Percentiles rank a stretch among this genome's conserved stretches.
phyloP scores from a whole-genome alignment of 2,329 filamentous ascomycete species.

The Lachnellula occidentalis region DNA sequence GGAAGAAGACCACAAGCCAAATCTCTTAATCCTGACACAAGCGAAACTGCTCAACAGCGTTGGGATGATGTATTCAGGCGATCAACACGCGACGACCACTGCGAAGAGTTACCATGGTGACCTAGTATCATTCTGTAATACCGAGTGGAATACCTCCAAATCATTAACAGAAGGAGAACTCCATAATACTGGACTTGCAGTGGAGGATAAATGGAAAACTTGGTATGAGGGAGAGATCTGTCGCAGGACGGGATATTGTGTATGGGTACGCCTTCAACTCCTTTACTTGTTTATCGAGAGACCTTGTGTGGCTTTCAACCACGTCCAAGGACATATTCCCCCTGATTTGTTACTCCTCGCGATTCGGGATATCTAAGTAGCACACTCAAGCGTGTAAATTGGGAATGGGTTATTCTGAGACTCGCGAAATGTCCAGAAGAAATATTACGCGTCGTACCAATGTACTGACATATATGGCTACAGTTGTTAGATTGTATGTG shows the following conservation, averaged over 20 bases:
- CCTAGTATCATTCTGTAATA: slow-evolving; percentile 23
- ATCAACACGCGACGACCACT: slow-evolving; percentile 11
- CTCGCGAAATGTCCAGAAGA: neutral
- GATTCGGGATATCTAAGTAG: neutral
- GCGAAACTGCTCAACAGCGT: slow-evolving; percentile 22
- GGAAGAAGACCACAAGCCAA: slow-evolving; percentile 2
- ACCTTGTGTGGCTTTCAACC: neutral
- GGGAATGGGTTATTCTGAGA: neutral
- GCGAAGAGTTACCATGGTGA: slow-evolving; percentile 11
- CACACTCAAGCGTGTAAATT: no score
- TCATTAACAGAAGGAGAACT: slow-evolving; percentile 8
- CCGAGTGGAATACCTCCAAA: slow-evolving; percentile 9
- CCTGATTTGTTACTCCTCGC: neutral
- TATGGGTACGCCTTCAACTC: slow-evolving; percentile 34
- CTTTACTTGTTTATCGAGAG: neutral
- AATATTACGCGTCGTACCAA: neutral
- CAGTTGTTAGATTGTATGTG: slow-evolving; percentile 38
- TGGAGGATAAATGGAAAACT: slow-evolving; percentile 28
- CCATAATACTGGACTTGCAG: neutral
- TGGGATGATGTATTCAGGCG: slow-evolving; percentile 22
- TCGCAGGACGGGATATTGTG: slow-evolving; percentile 36
- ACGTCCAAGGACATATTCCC: neutral
- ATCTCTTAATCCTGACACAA: slow-evolving; percentile 18
- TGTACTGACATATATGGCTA: neutral
- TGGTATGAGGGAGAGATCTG: slow-evolving; percentile 36